Evolutionary conservation across 176 grass and related monocot species (phyloP).

Genomic region (Calamus simplicifolius): DNA sequence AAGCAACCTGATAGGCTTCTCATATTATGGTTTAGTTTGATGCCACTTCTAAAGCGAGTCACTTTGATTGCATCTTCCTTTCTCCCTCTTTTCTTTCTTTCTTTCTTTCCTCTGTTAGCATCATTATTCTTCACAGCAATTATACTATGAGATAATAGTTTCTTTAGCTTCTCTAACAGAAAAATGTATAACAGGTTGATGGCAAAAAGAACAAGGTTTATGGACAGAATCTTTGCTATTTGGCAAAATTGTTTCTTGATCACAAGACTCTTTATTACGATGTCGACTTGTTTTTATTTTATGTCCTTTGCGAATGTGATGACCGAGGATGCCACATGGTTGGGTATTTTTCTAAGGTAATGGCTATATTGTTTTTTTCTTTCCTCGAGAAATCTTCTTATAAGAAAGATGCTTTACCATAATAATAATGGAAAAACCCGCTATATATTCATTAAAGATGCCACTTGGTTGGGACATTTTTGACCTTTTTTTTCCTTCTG

Average conservation of each 20-base stretch:
- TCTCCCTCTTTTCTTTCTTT: not conserved
- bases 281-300: slow-evolving; percentile 94
- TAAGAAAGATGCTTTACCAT: too few species aligned
- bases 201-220: slow-evolving; percentile 99
- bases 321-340: slow-evolving; percentile 99
- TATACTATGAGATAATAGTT: too few species aligned
- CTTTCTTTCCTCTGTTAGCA: not conserved
- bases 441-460: too few species aligned
- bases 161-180: not conserved
- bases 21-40: too few species aligned
- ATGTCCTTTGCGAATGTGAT: slow-evolving; percentile 97
- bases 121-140: not conserved
- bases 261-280: slow-evolving; percentile 97
- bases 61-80: not conserved
- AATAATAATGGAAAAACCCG: too few species aligned
- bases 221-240: slow-evolving; percentile 93
- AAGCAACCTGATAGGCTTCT: too few species aligned
- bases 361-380: not conserved
- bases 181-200: slow-evolving; percentile 53
- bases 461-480: too few species aligned
- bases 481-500: too few species aligned
- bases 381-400: too few species aligned
- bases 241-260: slow-evolving; percentile 97
- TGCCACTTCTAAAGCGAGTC: too few species aligned
- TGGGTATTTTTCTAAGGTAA: slow-evolving; percentile 98